Evolutionary conservation across 768 basidiomycete genomes (phyloP).

Genomic region (Suillus paluster): DNA sequence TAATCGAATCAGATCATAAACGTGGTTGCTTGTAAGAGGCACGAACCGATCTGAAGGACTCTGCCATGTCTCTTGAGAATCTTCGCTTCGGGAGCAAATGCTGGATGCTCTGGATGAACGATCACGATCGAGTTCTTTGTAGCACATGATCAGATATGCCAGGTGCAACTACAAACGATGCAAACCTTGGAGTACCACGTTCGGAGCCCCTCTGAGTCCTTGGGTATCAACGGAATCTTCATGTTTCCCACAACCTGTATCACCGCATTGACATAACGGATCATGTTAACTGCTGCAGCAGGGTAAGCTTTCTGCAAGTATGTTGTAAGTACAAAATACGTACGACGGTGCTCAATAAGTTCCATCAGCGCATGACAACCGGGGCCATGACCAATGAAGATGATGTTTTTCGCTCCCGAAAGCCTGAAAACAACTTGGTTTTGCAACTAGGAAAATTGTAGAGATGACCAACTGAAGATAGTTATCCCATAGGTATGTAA

Average conservation of each 20-base stretch:
- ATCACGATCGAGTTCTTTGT: constrained; percentile 74
- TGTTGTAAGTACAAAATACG: constrained; percentile 18
- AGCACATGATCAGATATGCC: constrained; percentile 15
- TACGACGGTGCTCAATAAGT: constrained; percentile 74
- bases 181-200: constrained; percentile 77
- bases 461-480: constrained; percentile 77
- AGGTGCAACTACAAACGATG: not conserved
- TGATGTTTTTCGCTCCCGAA: constrained; percentile 69
- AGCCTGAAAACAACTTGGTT: constrained; percentile 50
- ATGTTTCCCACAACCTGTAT: constrained; percentile 79
- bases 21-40: not conserved
- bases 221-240: constrained; percentile 56
- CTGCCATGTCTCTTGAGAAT: constrained; percentile 65
- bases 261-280: constrained; percentile 68
- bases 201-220: constrained; percentile 57
- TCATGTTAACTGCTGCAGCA: constrained; percentile 51
- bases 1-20: not conserved
- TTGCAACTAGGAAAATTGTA: not conserved
- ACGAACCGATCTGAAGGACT: constrained; percentile 64
- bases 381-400: constrained; percentile 87
- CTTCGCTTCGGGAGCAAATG: constrained; percentile 43
- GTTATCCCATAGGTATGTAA: constrained; percentile 95
- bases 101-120: constrained; percentile 65
- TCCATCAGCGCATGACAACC: constrained; percentile 80
- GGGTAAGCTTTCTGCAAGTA: not conserved